Percentiles rank a stretch among this genome's conserved stretches.
These are phyloP conservation scores for Spathaspora arborariae DNA, from an alignment of 805 yeast species.

Conservation along the genomic window DNA sequence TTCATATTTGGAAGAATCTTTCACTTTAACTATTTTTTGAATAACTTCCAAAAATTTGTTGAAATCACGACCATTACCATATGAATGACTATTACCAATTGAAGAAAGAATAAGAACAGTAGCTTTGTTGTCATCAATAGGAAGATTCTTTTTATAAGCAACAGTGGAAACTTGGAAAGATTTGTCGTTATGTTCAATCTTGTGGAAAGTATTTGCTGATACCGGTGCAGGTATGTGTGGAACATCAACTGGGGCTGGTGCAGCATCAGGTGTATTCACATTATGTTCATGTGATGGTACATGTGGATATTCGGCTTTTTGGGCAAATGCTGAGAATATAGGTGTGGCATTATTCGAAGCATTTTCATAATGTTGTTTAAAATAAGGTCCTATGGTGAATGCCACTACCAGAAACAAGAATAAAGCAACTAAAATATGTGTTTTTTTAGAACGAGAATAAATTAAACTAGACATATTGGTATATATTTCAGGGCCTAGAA, in stretches of 20 bases:
- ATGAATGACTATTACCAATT: slow-evolving; percentile 28
- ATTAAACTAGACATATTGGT: not conserved
- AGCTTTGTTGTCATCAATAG: not conserved
- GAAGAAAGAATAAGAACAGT: slow-evolving; percentile 18
- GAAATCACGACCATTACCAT: slow-evolving; percentile 32
- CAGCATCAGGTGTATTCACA: not conserved
- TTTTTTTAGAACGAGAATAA: not conserved
- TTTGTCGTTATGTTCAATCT: not conserved
- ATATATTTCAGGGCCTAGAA: not conserved
- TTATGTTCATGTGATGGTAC: not conserved
- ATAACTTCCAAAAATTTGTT: slow-evolving; percentile 15
- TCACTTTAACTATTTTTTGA: slow-evolving; percentile 18
- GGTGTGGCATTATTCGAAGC: not conserved
- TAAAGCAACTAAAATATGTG: not conserved
- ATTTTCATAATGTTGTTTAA: not conserved
- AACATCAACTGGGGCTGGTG: not conserved
- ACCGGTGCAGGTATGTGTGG: not conserved
- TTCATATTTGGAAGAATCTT: slow-evolving; percentile 13
- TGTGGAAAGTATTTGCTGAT: not conserved
- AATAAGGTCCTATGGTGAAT: not conserved
- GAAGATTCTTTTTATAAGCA: not conserved
- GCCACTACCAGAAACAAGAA: not conserved
- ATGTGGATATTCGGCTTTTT: too few species aligned
- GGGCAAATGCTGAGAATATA: not conserved
- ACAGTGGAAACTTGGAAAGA: not conserved